Evolutionary conservation across 2,329 filamentous ascomycete species (phyloP), one percentile per base, ranked within the genome.

Genomic region (Colletotrichum viniferum): DNA sequence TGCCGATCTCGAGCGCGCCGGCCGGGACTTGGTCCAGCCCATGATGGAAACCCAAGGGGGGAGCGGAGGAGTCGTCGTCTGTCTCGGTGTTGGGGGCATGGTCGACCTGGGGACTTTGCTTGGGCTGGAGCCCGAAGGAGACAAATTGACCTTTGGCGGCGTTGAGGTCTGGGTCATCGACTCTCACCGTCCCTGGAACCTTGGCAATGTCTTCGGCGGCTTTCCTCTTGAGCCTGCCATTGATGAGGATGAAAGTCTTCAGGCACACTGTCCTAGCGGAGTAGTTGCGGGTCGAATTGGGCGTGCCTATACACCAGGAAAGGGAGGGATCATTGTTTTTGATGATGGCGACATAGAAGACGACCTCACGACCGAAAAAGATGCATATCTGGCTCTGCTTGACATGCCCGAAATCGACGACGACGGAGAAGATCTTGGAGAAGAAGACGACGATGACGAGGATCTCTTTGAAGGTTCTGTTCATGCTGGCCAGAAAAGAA

Each of bases 161-260:
- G 95, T 98, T 1, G 96, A 98, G 82, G 94, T 98, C 36, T 99
- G 97, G 97, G 90, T 98, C 13, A 89, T 98, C 75, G 97, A 99
- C 85, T 92, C 96, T 32, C 91, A 97, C 84, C 90, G 97, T 76
- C 97, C 97, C 16, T 98, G 96, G 96, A 98, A 99, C 82, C 83
- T 99, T 81, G 92, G 92, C 77, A 99, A 99, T 83, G 92, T 98
- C 16, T 98, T 98, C 86, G 96, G 94, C 14, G 94, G 94, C 5
- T 91, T 91, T 76, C 88, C 91, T 2, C 83, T 90, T 5, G 89
- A 90, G 78, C 86, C 90, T 26, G 83, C 86, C 13, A 84, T 87
- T 48, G 88, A 89, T 26, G 86, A 84, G 30, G 85, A 87, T 7
- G 80, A 83, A n/a, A 86, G 83, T 56, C 86, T 88, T 76, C 84